A percentile compares a stretch with the other conserved stretches of the same genome.
Evolutionary conservation across 2,329 filamentous ascomycete genomes (phyloP).

Genomic region (Penicillium sp.): DNA sequence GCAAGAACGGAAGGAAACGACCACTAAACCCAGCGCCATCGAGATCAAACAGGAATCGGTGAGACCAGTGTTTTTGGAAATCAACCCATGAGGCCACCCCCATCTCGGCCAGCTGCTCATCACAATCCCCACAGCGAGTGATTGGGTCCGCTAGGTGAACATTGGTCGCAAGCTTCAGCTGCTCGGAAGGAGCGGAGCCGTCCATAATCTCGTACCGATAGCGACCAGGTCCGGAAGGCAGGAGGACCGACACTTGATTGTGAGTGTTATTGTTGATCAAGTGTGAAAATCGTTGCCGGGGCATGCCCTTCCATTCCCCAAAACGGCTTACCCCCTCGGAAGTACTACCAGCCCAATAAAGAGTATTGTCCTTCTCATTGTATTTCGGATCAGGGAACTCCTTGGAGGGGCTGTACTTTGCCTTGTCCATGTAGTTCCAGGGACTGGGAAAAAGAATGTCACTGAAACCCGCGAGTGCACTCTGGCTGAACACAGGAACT

Average conservation of each 20-base stretch:
- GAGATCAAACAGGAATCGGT: conserved; percentile 65
- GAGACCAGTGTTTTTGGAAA: conserved; percentile 56
- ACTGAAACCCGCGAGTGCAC: conserved; percentile 64
- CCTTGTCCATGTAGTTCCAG: conserved; percentile 58
- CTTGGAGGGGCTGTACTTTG: conserved; percentile 47
- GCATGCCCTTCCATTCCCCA: conserved; percentile 61
- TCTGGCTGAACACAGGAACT: conserved; percentile 68
- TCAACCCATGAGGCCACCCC: conserved; percentile 42
- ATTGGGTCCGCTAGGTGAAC: conserved; percentile 56
- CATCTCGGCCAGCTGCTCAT: conserved; percentile 50
- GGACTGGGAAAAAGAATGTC: conserved; percentile 69
- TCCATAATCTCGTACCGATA: conserved; percentile 54
- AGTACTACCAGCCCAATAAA: conserved; percentile 72
- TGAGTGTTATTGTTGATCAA: conserved; percentile 56
- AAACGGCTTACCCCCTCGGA: conserved; percentile 49
- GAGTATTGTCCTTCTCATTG: conserved; percentile 54
- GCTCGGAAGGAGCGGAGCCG: conserved; percentile 32
- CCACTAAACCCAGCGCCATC: conserved; percentile 65
- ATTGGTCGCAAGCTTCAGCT: conserved; percentile 52
- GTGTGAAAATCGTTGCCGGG: conserved; percentile 65
- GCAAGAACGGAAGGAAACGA: conserved; percentile 58
- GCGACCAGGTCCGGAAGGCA: conserved; percentile 44
- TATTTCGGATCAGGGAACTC: conserved; percentile 52
- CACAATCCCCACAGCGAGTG: conserved; percentile 54
- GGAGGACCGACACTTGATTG: conserved; percentile 49